Conservation (phyloP, 2,329 filamentous ascomycete species). For the Fusarium sp. region DNA sequence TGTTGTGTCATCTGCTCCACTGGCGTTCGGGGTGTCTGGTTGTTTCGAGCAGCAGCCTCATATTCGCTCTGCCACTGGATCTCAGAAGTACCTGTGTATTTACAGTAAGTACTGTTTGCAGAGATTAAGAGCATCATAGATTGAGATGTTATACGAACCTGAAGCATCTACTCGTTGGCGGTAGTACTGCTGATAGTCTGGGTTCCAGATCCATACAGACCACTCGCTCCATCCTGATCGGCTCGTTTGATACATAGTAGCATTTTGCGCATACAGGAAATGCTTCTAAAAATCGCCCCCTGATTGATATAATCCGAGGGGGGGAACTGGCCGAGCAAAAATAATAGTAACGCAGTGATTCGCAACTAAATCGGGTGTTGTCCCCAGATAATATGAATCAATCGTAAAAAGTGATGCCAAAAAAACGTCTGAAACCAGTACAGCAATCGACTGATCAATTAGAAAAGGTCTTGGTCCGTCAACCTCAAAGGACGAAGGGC, state of each 20-base stretch:
- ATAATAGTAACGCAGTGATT: background rate
- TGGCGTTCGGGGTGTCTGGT: conserved; percentile 42
- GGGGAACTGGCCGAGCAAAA: background rate
- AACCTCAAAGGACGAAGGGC: conserved; percentile 15
- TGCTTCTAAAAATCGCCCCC: conserved; percentile 16
- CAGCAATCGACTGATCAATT: background rate
- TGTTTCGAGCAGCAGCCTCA: conserved; percentile 22
- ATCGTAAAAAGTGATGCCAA: background rate
- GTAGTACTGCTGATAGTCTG: conserved; percentile 44
- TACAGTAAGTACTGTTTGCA: conserved; percentile 11
- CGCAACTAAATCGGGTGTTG: background rate
- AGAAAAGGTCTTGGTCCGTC: background rate
- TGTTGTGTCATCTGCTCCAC: conserved; percentile 42
- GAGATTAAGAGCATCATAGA: background rate
- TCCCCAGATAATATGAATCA: background rate
- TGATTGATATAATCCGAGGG: background rate
- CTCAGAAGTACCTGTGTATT: conserved; percentile 37
- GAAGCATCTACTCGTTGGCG: conserved; percentile 44
- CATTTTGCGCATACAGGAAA: conserved; percentile 42
- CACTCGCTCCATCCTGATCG: conserved; percentile 39
- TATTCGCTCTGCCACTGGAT: conserved; percentile 44
- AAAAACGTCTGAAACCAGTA: background rate
- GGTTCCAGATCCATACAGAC: conserved; percentile 48
- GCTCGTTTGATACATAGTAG: conserved; percentile 44
- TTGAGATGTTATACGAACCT: conserved; percentile 41